Percentiles rank a stretch among this genome's conserved stretches.
These are phyloP conservation scores for Panicum virgatum DNA, from an alignment of 202 grass and related monocot genomes.

Conservation along the genomic window DNA sequence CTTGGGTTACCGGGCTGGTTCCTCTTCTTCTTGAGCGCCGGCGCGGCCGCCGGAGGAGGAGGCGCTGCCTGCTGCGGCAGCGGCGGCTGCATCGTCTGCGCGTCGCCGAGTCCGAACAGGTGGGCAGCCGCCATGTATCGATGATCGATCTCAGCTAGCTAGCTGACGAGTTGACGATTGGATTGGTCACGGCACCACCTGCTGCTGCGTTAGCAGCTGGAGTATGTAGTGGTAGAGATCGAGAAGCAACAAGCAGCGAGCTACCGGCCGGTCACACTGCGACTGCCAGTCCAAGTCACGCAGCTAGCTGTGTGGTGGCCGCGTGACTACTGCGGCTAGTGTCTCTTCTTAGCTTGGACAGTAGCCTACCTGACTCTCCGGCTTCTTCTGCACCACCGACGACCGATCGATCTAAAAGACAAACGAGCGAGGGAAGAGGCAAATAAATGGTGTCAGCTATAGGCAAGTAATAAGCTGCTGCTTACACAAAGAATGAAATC, in stretches of 20 bases:
- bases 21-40: constrained; percentile 73
- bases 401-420: constrained; percentile 19
- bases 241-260: background rate
- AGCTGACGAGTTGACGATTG: background rate
- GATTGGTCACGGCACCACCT: background rate
- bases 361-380: constrained; percentile 7
- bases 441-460: constrained; percentile 1
- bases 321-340: background rate
- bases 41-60: constrained; percentile 17
- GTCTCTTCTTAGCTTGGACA: constrained; percentile 13
- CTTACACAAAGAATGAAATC: background rate
- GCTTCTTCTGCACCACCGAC: background rate
- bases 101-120: constrained; percentile 57
- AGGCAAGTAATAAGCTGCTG: background rate
- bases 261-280: constrained; percentile 9
- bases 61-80: constrained; percentile 19
- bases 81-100: constrained; percentile 46
- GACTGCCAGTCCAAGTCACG: constrained; percentile 27
- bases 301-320: background rate
- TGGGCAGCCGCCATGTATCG: constrained; percentile 51
- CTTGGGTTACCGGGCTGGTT: constrained; percentile 89
- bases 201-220: no score
- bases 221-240: background rate
- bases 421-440: background rate
- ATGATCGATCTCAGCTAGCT: background rate